A percentile compares a stretch with the other conserved stretches of the same genome.
These are phyloP conservation scores for Colletotrichum orbiculare DNA, from an alignment of 2,329 filamentous ascomycete species.

Conservation along the genomic window DNA sequence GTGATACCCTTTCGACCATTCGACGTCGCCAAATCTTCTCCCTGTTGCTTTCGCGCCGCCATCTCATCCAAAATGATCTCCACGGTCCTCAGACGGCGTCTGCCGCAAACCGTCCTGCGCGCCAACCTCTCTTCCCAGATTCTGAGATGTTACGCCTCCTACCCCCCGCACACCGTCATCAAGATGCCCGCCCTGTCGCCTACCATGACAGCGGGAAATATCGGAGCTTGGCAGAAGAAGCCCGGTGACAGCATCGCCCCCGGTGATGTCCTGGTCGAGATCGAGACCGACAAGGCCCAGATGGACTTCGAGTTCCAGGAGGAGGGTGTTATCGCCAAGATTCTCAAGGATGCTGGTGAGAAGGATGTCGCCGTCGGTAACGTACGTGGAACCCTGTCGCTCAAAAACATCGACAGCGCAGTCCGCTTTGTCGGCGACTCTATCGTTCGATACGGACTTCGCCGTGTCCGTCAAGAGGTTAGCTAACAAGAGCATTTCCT, in stretches of 20 bases:
- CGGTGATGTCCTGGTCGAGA: slow-evolving; percentile 96
- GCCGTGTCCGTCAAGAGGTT: no score
- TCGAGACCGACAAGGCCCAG: slow-evolving; percentile 99
- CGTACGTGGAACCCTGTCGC: slow-evolving; percentile 68
- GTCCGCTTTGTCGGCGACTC: background rate
- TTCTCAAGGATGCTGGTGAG: slow-evolving; percentile 90
- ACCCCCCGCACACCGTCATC: slow-evolving; percentile 93
- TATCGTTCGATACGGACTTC: no score
- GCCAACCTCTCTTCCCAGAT: slow-evolving; percentile 64
- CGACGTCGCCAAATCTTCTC: slow-evolving; percentile 11
- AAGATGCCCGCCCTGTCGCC: slow-evolving; percentile 98
- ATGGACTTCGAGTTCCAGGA: slow-evolving; percentile 99
- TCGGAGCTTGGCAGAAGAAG: slow-evolving; percentile 98
- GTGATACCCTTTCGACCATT: background rate
- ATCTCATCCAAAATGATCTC: slow-evolving; percentile 65
- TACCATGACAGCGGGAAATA: slow-evolving; percentile 97
- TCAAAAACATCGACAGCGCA: background rate
- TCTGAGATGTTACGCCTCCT: slow-evolving; percentile 80
- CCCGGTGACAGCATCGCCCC: slow-evolving; percentile 86
- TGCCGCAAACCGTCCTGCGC: slow-evolving; percentile 64
- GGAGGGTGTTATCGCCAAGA: slow-evolving; percentile 93
- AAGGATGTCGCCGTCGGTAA: slow-evolving; percentile 96
- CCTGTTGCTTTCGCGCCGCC: slow-evolving; percentile 29
- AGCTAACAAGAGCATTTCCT: background rate
- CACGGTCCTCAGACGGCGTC: slow-evolving; percentile 72